phyloP scores from a whole-genome alignment of 139 green algal genomes.

The Pleodorina starrii region DNA sequence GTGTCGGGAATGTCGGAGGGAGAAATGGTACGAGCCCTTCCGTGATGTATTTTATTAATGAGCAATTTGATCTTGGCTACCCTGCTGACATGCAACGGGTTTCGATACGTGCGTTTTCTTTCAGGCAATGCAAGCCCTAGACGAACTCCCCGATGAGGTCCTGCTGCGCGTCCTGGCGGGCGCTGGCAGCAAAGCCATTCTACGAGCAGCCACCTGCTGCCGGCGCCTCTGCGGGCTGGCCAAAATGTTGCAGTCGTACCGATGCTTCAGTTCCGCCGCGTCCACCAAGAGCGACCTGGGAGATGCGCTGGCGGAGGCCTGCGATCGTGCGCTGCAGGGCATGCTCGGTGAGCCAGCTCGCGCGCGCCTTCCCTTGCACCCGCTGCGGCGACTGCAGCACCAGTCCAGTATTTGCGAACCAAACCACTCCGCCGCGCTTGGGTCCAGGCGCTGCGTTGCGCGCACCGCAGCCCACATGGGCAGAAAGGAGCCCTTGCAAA shows the following conservation, averaged over 20 bases:
- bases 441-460: no score
- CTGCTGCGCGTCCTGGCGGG: slow-evolving; percentile 19
- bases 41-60: no score
- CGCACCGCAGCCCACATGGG: no score
- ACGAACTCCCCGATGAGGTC: slow-evolving; percentile 9
- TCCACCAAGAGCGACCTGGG: not conserved
- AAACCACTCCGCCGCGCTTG: not conserved
- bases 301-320: not conserved
- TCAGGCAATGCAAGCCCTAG: no score
- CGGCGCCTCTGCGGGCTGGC: not conserved
- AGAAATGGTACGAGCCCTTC: no score
- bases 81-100: no score
- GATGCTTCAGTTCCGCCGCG: not conserved
- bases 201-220: not conserved
- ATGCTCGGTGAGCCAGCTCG: slow-evolving; percentile 23
- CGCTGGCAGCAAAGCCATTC: not conserved
- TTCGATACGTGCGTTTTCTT: no score
- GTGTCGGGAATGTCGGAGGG: no score
- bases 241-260: not conserved
- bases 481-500: not conserved
- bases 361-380: not conserved
- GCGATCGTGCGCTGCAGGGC: not conserved
- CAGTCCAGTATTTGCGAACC: not conserved
- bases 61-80: no score
- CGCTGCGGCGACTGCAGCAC: not conserved